phyloP scores from a whole-genome alignment of 306 rosid species.

The Dryas octopetala region DNA sequence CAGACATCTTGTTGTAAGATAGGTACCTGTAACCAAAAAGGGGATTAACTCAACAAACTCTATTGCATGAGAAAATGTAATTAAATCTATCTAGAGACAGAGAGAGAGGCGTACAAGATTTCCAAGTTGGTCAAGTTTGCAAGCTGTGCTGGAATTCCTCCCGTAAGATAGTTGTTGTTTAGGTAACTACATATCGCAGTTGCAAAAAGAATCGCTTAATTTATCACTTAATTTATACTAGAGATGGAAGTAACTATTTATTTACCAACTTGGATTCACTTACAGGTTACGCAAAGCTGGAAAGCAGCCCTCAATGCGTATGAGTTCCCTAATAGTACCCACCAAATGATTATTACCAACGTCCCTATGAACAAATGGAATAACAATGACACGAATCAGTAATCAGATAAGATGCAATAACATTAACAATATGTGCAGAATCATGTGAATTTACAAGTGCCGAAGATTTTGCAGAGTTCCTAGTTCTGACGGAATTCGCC shows the following conservation, averaged over 20 bases:
- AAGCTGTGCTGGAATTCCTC: constrained; percentile 94
- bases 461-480: constrained; percentile 93
- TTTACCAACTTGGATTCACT: constrained; percentile 33
- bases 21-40: constrained; percentile 65
- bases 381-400: constrained; percentile 19
- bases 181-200: constrained; percentile 59
- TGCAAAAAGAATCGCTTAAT: constrained; percentile 15
- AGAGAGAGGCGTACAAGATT: constrained; percentile 64
- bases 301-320: constrained; percentile 93
- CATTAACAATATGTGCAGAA: background rate
- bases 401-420: constrained; percentile 11
- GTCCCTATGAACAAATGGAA: constrained; percentile 63
- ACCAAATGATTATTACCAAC: constrained; percentile 97
- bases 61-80: background rate
- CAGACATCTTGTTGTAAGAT: constrained; percentile 92
- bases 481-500: constrained; percentile 86
- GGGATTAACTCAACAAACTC: background rate
- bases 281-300: constrained; percentile 93
- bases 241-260: background rate
- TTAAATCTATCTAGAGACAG: background rate
- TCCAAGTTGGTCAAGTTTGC: constrained; percentile 91
- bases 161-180: constrained; percentile 88
- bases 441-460: constrained; percentile 57
- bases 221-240: constrained; percentile 4
- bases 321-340: constrained; percentile 95